phyloP scores from a whole-genome alignment of 768 basidiomycete species.

The Tylopilus rubrobrunneus region DNA sequence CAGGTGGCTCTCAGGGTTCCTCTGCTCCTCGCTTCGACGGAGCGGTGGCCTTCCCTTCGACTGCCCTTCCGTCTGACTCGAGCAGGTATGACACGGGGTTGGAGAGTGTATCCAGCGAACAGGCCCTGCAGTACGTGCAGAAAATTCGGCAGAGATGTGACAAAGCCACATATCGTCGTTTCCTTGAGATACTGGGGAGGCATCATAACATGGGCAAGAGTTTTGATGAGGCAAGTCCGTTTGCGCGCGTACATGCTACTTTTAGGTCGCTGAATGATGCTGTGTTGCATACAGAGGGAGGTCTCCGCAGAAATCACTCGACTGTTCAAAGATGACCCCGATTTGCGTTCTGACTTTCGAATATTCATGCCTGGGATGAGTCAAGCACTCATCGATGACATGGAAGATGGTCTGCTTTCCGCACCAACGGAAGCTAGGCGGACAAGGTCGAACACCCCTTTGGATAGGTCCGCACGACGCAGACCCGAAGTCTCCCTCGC shows the following conservation, averaged over 20 bases:
- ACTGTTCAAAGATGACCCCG: conserved; percentile 73
- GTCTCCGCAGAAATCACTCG: conserved; percentile 64
- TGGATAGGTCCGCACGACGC: conserved; percentile 38
- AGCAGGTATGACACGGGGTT: conserved; percentile 28
- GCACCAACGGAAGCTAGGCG: conserved; percentile 28
- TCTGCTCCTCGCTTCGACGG: conserved; percentile 24
- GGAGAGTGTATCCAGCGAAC: conserved; percentile 54
- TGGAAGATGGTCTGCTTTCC: conserved; percentile 28
- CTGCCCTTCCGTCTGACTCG: conserved; percentile 16
- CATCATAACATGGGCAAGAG: conserved; percentile 59
- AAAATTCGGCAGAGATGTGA: conserved; percentile 95
- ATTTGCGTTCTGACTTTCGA: conserved; percentile 68
- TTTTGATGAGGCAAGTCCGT: conserved; percentile 51
- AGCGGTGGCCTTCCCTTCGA: conserved; percentile 6
- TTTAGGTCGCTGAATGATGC: background rate
- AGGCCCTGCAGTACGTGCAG: conserved; percentile 92
- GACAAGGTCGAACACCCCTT: conserved; percentile 34
- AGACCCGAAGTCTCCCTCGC: conserved; percentile 45
- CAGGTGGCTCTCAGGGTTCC: conserved; percentile 38
- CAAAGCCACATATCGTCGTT: conserved; percentile 78
- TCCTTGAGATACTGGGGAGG: conserved; percentile 68
- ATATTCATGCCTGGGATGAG: conserved; percentile 69
- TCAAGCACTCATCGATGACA: conserved; percentile 47
- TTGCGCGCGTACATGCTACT: background rate
- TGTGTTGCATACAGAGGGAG: conserved; percentile 40